Base-by-base conservation (phyloP, 2,329 filamentous ascomycete genomes). In the Epichloe bromicola region DNA sequence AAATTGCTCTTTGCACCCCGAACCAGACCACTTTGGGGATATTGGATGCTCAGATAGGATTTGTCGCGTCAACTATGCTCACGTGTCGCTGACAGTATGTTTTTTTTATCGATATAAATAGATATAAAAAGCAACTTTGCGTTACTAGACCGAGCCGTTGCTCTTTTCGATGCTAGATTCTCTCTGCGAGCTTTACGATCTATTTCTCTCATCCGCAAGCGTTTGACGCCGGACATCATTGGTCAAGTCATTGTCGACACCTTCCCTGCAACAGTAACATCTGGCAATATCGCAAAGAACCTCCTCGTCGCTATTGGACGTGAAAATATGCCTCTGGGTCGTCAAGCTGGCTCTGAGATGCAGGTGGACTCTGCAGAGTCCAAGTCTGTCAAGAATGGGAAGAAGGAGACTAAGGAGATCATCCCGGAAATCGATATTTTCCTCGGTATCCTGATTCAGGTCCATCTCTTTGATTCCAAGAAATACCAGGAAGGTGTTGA, bases 91-190 rank as follows among this genome's bases (percentile, higher is more conserved):
- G 38, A 54, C 48, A 19, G 33, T 8, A 43, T 51, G 64, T 54
- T 39, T 46, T 39, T 30, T 39, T 30, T 34, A 37, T 33, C 56
- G 26, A 23, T 47, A 37, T 23, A 30, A 26, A 39, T 65, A 97
- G 93, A 96, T 69, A 95, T 98, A 73, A 93, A 90, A 72, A 84
- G 80, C 76, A 96, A 94, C 72, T 96, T 96, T 65, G 80, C 82
- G 49, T 79, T 98, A 57, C 79, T 98, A 63, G 90, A 96, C 64
- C 86, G 89, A 63, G 93, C 90, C 58, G 91, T 98, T 57, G 78
- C 83, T 57, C 82, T 94, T 61, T 98, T 97, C 68, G 93, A 98
- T 71, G 82, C 90, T 53, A 84, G 93, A 74, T 98, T 96, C 72
- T 88, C 91, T 52, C 85, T 98, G 57, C 82, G 93, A 65, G 93